Conservation (phyloP, 2,329 filamentous ascomycete genomes). For the Penicillium sp. region DNA sequence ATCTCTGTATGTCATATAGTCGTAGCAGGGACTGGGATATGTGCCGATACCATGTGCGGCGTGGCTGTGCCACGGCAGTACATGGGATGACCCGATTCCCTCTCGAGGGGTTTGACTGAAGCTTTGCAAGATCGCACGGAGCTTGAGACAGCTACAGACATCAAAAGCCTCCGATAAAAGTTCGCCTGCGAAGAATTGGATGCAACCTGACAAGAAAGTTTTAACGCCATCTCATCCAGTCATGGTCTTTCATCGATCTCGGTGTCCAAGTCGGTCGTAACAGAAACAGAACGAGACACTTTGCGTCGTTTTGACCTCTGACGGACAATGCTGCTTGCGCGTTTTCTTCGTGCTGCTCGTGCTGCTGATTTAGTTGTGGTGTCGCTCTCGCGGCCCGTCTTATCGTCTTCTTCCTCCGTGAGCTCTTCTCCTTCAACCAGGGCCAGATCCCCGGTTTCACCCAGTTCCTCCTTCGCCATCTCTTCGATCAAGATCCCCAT, state of each 20-base stretch:
- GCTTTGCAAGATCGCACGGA: background rate
- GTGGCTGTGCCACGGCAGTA: slow-evolving; percentile 3
- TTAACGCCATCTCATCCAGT: background rate
- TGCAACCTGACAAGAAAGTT: background rate
- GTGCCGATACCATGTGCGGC: slow-evolving; percentile 3
- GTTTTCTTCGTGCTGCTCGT: slow-evolving; percentile 1
- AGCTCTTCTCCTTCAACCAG: slow-evolving; percentile 44
- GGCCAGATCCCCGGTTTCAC: slow-evolving; percentile 51
- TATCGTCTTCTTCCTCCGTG: slow-evolving; percentile 17
- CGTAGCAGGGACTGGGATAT: background rate
- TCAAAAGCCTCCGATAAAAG: background rate
- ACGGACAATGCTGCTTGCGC: slow-evolving; percentile 8
- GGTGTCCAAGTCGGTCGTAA: slow-evolving; percentile 18
- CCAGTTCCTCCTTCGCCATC: slow-evolving; percentile 43
- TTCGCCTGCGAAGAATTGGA: background rate
- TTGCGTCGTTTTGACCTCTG: slow-evolving; percentile 24
- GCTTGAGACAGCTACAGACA: background rate
- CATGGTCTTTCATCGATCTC: slow-evolving; percentile 13
- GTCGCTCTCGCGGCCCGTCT: slow-evolving; percentile 1
- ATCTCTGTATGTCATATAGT: background rate
- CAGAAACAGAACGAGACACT: slow-evolving; percentile 13
- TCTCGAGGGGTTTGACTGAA: background rate
- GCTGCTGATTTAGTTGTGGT: slow-evolving; percentile 3
- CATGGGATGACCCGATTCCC: background rate
- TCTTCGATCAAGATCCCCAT: slow-evolving; percentile 56